Percentiles rank a stretch among this genome's conserved stretches.
These are phyloP conservation scores for Aureococcus anophagefferens DNA, from an alignment of 108 stramenopile species.

Conservation along the genomic window DNA sequence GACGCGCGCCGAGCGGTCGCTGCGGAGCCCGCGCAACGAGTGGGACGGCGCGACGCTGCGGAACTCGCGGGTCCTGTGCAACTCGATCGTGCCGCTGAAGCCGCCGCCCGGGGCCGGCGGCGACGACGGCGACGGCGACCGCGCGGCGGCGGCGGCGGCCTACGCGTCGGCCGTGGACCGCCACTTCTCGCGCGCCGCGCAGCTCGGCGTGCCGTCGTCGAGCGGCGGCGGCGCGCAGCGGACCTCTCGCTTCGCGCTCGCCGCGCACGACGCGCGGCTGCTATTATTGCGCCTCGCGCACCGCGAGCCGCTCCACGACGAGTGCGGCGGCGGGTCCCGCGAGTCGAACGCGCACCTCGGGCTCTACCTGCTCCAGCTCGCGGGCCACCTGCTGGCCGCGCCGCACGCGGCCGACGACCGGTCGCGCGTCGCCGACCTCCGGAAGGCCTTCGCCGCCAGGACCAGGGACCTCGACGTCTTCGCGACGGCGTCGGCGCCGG, in stretches of 20 bases:
- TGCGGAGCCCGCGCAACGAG: conserved; percentile 21
- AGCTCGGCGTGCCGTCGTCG: neutral
- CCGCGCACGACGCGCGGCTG: neutral
- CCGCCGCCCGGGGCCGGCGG: neutral
- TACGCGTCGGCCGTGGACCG: neutral
- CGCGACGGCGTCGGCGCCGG: too few relatives aligned
- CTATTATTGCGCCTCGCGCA: neutral
- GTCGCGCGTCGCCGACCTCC: too few relatives aligned
- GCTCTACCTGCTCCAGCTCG: neutral
- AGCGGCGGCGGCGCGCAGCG: neutral
- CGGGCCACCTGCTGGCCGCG: neutral
- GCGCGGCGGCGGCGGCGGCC: neutral
- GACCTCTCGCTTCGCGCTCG: neutral
- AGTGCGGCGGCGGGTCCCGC: neutral
- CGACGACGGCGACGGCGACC: neutral
- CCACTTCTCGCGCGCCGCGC: neutral
- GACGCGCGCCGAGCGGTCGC: conserved; percentile 25
- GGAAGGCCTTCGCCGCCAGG: neutral
- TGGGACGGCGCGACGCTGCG: conserved; percentile 40
- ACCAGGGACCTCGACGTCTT: neutral
- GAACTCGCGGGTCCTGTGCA: conserved; percentile 32
- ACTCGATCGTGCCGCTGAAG: conserved; percentile 26
- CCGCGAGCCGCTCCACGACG: neutral
- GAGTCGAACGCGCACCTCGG: neutral
- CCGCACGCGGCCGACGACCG: neutral